These are phyloP conservation scores for Vaccinium vitisidaea DNA, from an alignment of 148 eudicot genomes.

Conservation along the genomic window DNA sequence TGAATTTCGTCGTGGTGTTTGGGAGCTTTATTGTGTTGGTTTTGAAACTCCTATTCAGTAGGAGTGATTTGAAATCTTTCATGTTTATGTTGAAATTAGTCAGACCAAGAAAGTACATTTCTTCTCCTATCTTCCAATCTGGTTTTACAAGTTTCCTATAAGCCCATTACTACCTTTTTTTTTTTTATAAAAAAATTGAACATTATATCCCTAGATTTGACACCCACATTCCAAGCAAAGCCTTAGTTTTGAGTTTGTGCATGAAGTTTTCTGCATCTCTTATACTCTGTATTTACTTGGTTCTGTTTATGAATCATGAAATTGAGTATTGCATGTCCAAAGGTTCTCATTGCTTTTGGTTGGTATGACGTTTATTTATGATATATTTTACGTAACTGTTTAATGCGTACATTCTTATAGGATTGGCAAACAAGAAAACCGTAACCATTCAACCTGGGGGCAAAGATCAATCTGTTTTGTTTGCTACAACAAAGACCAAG, in stretches of 20 bases:
- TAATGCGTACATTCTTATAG: slow-evolving; percentile 24
- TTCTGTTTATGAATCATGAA: neutral
- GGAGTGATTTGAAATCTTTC: too few relatives aligned
- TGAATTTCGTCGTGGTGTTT: too few relatives aligned
- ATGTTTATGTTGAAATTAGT: too few relatives aligned
- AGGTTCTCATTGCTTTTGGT: neutral
- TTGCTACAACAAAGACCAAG: slow-evolving; percentile 84
- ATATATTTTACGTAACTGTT: neutral
- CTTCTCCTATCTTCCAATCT: neutral
- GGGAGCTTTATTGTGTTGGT: too few relatives aligned
- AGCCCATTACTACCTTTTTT: too few relatives aligned
- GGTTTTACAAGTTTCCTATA: neutral
- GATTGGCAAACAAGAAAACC: slow-evolving; percentile 89
- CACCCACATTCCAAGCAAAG: neutral
- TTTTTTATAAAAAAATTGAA: neutral
- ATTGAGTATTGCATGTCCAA: neutral
- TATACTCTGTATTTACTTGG: neutral
- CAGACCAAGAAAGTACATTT: neutral
- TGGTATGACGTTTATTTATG: neutral
- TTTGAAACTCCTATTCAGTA: too few relatives aligned
- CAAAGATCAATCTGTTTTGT: slow-evolving; percentile 64
- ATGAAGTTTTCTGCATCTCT: neutral
- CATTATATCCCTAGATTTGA: neutral
- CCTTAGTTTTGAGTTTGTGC: neutral
- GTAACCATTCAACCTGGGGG: slow-evolving; percentile 79